phyloP scores from a whole-genome alignment of 805 yeast genomes.

The Wickerhamiella occidentalis region DNA sequence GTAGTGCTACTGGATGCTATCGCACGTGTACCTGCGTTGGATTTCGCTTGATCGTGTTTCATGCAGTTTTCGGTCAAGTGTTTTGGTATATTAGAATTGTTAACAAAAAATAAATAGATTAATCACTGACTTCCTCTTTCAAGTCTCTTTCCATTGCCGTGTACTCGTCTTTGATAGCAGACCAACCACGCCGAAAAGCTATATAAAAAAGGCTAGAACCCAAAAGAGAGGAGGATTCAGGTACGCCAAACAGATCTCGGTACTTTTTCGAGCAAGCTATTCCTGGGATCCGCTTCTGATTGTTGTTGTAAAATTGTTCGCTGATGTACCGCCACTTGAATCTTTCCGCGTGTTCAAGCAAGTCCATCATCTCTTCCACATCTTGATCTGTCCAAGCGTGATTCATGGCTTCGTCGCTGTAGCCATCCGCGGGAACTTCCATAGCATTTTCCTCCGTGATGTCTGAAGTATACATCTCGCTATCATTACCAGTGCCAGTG shows the following conservation, averaged over 20 bases:
- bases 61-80: background rate
- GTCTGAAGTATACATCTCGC: background rate
- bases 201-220: slow-evolving; percentile 46
- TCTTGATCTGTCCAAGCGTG: slow-evolving; percentile 34
- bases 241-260: slow-evolving; percentile 42
- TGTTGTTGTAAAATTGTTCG: slow-evolving; percentile 24
- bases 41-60: background rate
- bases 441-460: slow-evolving; percentile 11
- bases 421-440: slow-evolving; percentile 17
- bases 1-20: no score
- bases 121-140: background rate
- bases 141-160: slow-evolving; percentile 11
- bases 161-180: slow-evolving; percentile 15
- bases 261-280: slow-evolving; percentile 45
- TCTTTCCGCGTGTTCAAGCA: slow-evolving; percentile 42
- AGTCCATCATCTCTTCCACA: slow-evolving; percentile 34
- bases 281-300: slow-evolving; percentile 36
- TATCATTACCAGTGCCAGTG: background rate
- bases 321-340: slow-evolving; percentile 51
- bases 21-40: slow-evolving; percentile 2
- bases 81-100: background rate
- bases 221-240: slow-evolving; percentile 36
- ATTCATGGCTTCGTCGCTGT: slow-evolving; percentile 10
- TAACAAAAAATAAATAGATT: background rate
- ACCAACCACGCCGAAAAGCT: slow-evolving; percentile 38